phyloP scores from a whole-genome alignment of 2,329 filamentous ascomycete genomes.

The Ophiostoma sp. region DNA sequence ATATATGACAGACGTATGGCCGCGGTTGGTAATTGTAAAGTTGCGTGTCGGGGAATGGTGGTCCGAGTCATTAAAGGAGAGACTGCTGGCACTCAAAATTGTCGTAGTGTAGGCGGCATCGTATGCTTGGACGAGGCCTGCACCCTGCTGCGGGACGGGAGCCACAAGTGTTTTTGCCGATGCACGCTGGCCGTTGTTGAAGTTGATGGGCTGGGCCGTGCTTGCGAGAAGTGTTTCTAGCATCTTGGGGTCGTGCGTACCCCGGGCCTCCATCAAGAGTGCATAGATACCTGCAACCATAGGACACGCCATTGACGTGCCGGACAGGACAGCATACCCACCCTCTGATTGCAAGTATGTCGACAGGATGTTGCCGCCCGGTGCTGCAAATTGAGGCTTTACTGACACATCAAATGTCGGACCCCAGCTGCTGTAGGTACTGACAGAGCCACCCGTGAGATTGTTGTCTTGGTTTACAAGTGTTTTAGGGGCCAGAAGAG shows the following conservation, averaged over 20 bases:
- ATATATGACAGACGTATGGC: no score
- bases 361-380: background rate
- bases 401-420: background rate
- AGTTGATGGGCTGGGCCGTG: background rate
- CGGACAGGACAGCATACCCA: background rate
- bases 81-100: background rate
- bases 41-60: background rate
- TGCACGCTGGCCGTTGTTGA: background rate
- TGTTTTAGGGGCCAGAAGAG: background rate
- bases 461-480: background rate
- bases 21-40: background rate
- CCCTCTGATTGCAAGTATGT: background rate
- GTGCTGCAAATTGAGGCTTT: background rate
- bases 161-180: background rate
- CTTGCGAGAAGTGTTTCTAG: background rate
- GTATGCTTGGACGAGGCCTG: background rate
- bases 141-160: background rate
- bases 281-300: background rate
- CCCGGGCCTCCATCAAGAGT: background rate
- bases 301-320: background rate
- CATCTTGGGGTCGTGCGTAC: background rate
- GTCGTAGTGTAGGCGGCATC: background rate
- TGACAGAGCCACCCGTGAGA: background rate
- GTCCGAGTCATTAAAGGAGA: constrained; percentile 5
- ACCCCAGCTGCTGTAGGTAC: constrained; percentile 5